Conservation (phyloP, 164 flowering plant species). For the Annona cherimola region DNA sequence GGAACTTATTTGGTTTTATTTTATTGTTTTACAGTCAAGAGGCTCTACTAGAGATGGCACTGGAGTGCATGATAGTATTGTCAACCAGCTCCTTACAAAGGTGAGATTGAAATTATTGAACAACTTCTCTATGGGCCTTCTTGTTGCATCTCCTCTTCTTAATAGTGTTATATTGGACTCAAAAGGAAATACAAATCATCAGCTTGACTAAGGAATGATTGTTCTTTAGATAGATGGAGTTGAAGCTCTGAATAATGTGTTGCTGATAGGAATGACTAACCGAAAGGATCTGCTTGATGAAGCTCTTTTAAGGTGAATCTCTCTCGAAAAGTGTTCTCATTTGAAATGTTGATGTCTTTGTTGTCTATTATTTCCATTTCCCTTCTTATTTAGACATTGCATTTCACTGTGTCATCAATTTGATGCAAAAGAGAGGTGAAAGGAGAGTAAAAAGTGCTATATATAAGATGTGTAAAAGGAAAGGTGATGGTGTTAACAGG, state of each 20-base stretch:
- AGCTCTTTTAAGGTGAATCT: constrained; percentile 78
- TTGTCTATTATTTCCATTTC: neutral
- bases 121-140: neutral
- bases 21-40: constrained; percentile 41
- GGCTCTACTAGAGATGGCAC: constrained; percentile 80
- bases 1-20: neutral
- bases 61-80: constrained; percentile 76
- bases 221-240: constrained; percentile 87
- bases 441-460: too few species aligned
- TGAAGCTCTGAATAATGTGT: constrained; percentile 89
- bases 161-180: too few species aligned
- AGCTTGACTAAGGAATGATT: constrained; percentile 6
- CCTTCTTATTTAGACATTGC: neutral
- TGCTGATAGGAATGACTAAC: constrained; percentile 99
- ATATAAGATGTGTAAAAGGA: too few species aligned
- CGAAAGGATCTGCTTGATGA: constrained; percentile 96
- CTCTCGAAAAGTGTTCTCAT: neutral
- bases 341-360: neutral
- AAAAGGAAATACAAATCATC: neutral
- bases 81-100: constrained; percentile 73
- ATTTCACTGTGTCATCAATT: too few species aligned
- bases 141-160: too few species aligned
- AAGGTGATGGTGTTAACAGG: too few species aligned
- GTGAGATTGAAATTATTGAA: constrained; percentile 25
- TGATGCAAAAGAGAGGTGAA: too few species aligned